Evolutionary conservation across 768 basidiomycete species (phyloP).

Genomic region (Suillus hirtellus): DNA sequence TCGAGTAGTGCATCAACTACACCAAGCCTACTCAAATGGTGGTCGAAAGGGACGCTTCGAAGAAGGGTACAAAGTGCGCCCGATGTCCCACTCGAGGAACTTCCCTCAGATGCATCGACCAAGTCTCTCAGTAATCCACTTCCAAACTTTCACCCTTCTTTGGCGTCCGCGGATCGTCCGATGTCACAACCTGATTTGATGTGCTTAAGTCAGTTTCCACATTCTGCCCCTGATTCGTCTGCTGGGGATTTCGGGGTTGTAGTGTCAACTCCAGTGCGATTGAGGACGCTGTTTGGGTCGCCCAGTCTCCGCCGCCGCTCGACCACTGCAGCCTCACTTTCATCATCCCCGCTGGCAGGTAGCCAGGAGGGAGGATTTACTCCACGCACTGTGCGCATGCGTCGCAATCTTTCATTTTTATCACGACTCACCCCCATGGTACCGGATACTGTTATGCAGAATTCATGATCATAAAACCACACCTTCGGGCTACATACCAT

Average conservation of each 20-base stretch:
- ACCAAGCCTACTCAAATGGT: slow-evolving; percentile 44
- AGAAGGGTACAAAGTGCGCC: slow-evolving; percentile 55
- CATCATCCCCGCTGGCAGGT: slow-evolving; percentile 11
- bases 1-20: slow-evolving; percentile 30
- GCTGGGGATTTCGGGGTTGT: slow-evolving; percentile 27
- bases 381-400: slow-evolving; percentile 24
- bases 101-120: slow-evolving; percentile 27
- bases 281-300: slow-evolving; percentile 17
- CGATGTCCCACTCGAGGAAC: slow-evolving; percentile 37
- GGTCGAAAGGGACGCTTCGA: slow-evolving; percentile 50
- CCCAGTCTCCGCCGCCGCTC: slow-evolving; percentile 21
- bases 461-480: slow-evolving; percentile 15
- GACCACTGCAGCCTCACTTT: slow-evolving; percentile 17
- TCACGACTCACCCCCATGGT: slow-evolving; percentile 32
- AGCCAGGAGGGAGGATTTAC: slow-evolving; percentile 18
- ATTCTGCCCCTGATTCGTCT: slow-evolving; percentile 12
- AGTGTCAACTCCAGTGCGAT: slow-evolving; percentile 14
- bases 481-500: not conserved
- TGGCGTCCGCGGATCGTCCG: slow-evolving; percentile 21
- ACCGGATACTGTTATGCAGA: slow-evolving; percentile 12
- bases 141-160: slow-evolving; percentile 11
- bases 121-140: slow-evolving; percentile 25
- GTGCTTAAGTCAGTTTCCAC: slow-evolving; percentile 21
- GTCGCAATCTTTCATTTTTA: slow-evolving; percentile 38
- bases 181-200: slow-evolving; percentile 35